phyloP scores from a whole-genome alignment of 352 stramenopile genomes.

The Phytophthora constricta region DNA sequence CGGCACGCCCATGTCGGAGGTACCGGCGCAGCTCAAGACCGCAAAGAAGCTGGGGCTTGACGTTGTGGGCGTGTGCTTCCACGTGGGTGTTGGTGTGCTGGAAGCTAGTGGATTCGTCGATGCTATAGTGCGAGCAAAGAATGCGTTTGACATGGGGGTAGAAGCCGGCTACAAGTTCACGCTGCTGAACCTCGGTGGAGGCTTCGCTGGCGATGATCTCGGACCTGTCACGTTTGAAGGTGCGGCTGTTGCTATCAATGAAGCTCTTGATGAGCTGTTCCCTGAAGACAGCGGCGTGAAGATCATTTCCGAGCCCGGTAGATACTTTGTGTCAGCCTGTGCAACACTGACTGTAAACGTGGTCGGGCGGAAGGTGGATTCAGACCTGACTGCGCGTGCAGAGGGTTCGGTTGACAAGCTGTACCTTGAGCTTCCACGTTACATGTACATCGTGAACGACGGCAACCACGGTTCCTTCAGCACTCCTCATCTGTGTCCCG shows the following conservation, averaged over 20 bases:
- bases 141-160: conserved; percentile 72
- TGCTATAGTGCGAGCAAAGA: conserved; percentile 69
- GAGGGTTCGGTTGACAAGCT: conserved; percentile 12
- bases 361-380: conserved; percentile 58
- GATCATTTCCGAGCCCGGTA: conserved; percentile 91
- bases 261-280: conserved; percentile 54
- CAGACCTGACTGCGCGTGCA: conserved; percentile 27
- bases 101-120: conserved; percentile 76
- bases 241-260: conserved; percentile 48
- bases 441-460: conserved; percentile 67
- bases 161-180: conserved; percentile 63
- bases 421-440: conserved; percentile 37
- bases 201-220: conserved; percentile 72
- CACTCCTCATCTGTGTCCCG: conserved; percentile 45
- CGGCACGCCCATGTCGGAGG: conserved; percentile 61
- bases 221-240: conserved; percentile 53
- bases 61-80: conserved; percentile 87
- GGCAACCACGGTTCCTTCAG: conserved; percentile 57
- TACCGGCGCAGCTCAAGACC: conserved; percentile 61
- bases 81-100: conserved; percentile 87
- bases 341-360: conserved; percentile 82
- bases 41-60: conserved; percentile 68
- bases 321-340: conserved; percentile 83
- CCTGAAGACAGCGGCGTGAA: conserved; percentile 47
- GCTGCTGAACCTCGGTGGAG: conserved; percentile 89